phyloP scores from a whole-genome alignment of 306 rosid genomes.

The Vigna mungo region DNA sequence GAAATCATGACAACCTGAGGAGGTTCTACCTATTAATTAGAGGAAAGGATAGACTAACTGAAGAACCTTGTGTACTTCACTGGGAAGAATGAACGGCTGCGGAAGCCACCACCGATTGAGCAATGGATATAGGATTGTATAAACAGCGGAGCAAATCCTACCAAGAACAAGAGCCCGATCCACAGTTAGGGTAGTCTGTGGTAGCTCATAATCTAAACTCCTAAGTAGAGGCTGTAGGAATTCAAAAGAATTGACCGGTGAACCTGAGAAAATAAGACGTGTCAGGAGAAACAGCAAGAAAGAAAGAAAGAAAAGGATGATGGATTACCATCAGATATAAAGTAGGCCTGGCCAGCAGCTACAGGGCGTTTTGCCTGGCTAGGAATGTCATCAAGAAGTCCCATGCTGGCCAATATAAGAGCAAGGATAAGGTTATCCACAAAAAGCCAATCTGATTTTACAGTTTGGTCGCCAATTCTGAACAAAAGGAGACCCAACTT shows the following conservation, averaged over 20 bases:
- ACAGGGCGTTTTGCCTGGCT: constrained; percentile 58
- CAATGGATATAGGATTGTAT: constrained; percentile 86
- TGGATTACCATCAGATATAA: constrained; percentile 82
- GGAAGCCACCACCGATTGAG: constrained; percentile 88
- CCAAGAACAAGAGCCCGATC: constrained; percentile 74
- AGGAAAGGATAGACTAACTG: background rate
- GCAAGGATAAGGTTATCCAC: constrained; percentile 91
- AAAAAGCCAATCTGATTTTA: constrained; percentile 88
- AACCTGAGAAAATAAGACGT: constrained; percentile 59
- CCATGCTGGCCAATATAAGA: constrained; percentile 92
- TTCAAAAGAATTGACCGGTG: constrained; percentile 85
- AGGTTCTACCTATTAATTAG: constrained; percentile 26
- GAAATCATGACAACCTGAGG: constrained; percentile 19
- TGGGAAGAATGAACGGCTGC: constrained; percentile 91
- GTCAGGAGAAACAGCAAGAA: constrained; percentile 23
- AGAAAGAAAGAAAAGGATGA: background rate
- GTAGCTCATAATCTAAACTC: constrained; percentile 79
- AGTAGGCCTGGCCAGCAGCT: constrained; percentile 96
- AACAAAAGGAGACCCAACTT: constrained; percentile 78
- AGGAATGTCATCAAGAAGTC: constrained; percentile 75
- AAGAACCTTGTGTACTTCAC: constrained; percentile 90
- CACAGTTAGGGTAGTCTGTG: constrained; percentile 61
- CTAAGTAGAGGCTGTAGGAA: constrained; percentile 77
- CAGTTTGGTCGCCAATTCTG: constrained; percentile 73
- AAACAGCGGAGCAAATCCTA: constrained; percentile 65